Base-by-base conservation (phyloP, 73 alveolate species). In the Effrenium voratum region DNA sequence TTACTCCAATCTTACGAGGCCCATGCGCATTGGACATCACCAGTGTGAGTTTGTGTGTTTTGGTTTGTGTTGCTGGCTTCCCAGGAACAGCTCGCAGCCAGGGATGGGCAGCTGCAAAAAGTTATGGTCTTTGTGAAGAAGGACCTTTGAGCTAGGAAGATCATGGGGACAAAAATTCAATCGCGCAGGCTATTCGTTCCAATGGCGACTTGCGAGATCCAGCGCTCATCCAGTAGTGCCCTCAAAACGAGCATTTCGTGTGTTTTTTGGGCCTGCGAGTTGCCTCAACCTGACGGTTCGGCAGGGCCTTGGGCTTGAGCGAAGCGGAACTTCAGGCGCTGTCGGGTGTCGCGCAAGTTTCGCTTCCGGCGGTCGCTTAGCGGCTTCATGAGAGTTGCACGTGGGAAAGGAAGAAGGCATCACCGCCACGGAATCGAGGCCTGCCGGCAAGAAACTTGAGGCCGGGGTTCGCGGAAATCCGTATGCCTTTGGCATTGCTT, bases 311-410 rank as follows among this genome's bases (percentile, higher is more conserved):
- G 95, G 95, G 95, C 70, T 44, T 87, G 47, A 63, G 85, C 49
- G 95, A 87, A n/a, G 95, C 60, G 70, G 95, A 87, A 49, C 50
- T 87, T 49, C 95, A 87, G 82, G 94, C 28, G 72, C 72, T 57
- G 72, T 57, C 28, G 72, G 72, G n/a, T 57, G 28, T 30, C n/a
- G 72, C 72, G 72, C 16, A 57, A 57, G 72, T 2, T 57, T 2
- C 72, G 28, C 6, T 30, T 57, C 81, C 81, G 81, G 46, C 47
- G 8, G 26, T 6, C 44, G 34, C 34, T 36, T 28, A 70, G 3
- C 24, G 81, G 36, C 26, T 22, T 4, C 26, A 3, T 36, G 6
- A 26, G 90, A 2, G 43, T 13, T 2, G 40, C 24, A 16, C 3
- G 24, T 38, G 1, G 16, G 36, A 41, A n/a, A 80, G 91, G 92